Evolutionary conservation across 441 rosid genomes (phyloP).

Genomic region (Dalechampia spathulata): DNA sequence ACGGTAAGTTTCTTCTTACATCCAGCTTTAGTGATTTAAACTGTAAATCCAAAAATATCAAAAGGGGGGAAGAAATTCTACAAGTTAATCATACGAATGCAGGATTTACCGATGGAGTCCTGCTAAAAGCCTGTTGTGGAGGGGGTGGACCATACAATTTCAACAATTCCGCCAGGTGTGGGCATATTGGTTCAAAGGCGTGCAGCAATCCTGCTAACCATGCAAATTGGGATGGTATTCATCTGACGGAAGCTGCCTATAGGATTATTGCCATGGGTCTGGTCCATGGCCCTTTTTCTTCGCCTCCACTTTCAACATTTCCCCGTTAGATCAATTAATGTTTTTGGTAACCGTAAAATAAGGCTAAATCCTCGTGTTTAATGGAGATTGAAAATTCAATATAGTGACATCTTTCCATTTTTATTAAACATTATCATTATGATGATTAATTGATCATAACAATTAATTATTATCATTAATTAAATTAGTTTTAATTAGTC

Average conservation of each 20-base stretch:
- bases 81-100: too few species aligned
- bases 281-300: conserved; percentile 34
- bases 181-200: conserved; percentile 39
- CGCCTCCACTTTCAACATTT: conserved; percentile 28
- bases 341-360: background rate
- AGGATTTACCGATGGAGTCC: conserved; percentile 44
- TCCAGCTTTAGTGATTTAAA: too few species aligned
- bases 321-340: background rate
- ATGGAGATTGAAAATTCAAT: too few species aligned
- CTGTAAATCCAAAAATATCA: too few species aligned
- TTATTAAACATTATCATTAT: too few species aligned
- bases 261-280: conserved; percentile 34
- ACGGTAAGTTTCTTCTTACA: conserved; percentile 42
- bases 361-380: too few species aligned
- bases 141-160: conserved; percentile 65
- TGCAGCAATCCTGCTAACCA: conserved; percentile 40
- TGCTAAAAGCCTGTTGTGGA: conserved; percentile 65
- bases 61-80: too few species aligned
- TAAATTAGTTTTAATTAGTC: too few species aligned
- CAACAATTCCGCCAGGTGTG: conserved; percentile 43
- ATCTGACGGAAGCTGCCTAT: conserved; percentile 64
- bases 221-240: conserved; percentile 71
- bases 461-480: too few species aligned
- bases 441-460: too few species aligned
- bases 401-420: too few species aligned